These are phyloP conservation scores for Glycyrrhiza uralensis DNA, from an alignment of 306 rosid species.

Conservation along the genomic window DNA sequence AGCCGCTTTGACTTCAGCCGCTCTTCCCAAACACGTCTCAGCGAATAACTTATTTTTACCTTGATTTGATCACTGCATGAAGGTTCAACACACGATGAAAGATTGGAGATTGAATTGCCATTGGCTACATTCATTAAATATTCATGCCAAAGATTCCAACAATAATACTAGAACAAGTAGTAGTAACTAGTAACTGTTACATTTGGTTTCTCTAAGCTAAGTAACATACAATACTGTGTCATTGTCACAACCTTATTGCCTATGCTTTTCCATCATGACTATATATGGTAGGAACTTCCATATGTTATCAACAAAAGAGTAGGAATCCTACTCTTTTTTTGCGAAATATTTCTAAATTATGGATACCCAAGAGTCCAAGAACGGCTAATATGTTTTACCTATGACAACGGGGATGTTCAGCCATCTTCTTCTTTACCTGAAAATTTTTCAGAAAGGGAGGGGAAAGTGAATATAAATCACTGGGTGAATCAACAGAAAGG, in stretches of 20 bases:
- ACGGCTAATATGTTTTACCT: conserved; percentile 45
- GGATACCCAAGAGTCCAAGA: neutral
- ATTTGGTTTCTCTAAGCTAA: neutral
- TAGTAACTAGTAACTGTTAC: neutral
- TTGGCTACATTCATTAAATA: conserved; percentile 7
- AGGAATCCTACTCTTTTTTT: neutral
- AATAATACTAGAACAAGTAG: neutral
- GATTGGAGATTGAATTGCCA: neutral
- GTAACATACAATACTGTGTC: neutral
- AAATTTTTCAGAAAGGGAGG: conserved; percentile 19
- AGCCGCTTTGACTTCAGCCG: conserved; percentile 48
- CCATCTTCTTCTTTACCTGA: conserved; percentile 82
- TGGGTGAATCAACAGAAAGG: neutral
- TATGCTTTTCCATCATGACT: neutral
- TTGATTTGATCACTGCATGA: conserved; percentile 61
- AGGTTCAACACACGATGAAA: neutral
- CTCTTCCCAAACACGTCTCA: conserved; percentile 55
- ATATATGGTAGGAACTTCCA: neutral
- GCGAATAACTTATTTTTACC: conserved; percentile 68
- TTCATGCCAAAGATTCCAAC: conserved; percentile 2
- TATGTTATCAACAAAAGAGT: neutral
- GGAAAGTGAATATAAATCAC: conserved; percentile 1
- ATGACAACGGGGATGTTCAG: conserved; percentile 58
- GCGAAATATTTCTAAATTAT: neutral
- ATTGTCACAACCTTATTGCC: conserved; percentile 4